phyloP scores from a whole-genome alignment of 1,284 basidiomycete genomes.

The Apiotrichum siamense region DNA sequence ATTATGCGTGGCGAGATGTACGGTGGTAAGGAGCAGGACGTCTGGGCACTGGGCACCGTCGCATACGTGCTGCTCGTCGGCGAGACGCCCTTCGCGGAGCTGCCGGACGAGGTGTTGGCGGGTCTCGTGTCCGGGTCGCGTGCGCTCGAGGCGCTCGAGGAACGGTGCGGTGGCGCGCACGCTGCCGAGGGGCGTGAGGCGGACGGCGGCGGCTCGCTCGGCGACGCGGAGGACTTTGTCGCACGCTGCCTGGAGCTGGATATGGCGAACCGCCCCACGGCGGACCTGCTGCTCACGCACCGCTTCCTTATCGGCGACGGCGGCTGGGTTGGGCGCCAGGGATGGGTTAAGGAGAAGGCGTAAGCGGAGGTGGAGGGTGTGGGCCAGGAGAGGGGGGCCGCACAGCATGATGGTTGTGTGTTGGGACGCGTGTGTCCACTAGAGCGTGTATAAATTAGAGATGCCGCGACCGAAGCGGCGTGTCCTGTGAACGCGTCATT shows the following conservation, averaged over 20 bases:
- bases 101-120: conserved; percentile 42
- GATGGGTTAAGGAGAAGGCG: conserved; percentile 27
- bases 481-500: too few relatives aligned
- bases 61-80: conserved; percentile 92
- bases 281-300: conserved; percentile 40
- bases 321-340: conserved; percentile 40
- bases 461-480: too few relatives aligned
- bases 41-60: conserved; percentile 98
- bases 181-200: conserved; percentile 35
- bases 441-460: too few relatives aligned
- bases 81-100: conserved; percentile 79
- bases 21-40: conserved; percentile 91
- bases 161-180: conserved; percentile 31
- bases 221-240: conserved; percentile 45
- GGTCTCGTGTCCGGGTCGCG: conserved; percentile 26
- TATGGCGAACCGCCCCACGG: conserved; percentile 35
- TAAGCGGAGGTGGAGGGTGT: neutral
- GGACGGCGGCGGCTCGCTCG: conserved; percentile 43
- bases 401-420: too few relatives aligned
- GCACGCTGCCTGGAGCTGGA: conserved; percentile 41
- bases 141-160: conserved; percentile 32
- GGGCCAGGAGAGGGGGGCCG: too few relatives aligned
- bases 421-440: too few relatives aligned
- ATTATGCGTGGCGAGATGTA: conserved; percentile 92
- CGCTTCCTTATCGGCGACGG: conserved; percentile 34